phyloP scores from a whole-genome alignment of 257 asterid genomes.

The Forsythia suspensa region DNA sequence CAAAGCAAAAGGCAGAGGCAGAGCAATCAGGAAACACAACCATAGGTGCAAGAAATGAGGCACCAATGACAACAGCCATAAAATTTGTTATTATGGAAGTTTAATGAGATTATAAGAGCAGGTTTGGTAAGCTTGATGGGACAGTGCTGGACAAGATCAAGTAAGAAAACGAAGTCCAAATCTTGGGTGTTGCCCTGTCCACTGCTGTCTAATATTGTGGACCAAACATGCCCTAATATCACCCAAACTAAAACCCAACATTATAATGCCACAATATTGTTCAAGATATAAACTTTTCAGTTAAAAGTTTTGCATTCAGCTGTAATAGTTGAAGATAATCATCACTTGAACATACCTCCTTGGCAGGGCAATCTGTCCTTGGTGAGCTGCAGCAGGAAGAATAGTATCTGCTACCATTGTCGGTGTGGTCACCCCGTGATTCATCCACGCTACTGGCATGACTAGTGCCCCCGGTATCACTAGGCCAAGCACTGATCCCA shows the following conservation, averaged over 20 bases:
- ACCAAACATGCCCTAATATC: not conserved
- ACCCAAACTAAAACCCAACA: not conserved
- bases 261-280: not conserved
- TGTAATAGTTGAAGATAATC: not conserved
- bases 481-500: conserved; percentile 93
- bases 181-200: too few species aligned
- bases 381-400: conserved; percentile 98
- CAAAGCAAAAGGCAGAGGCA: not conserved
- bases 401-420: conserved; percentile 74
- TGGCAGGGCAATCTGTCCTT: conserved; percentile 71
- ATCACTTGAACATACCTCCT: conserved; percentile 58
- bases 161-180: not conserved
- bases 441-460: conserved; percentile 89
- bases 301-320: not conserved
- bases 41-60: not conserved
- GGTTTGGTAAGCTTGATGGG: not conserved
- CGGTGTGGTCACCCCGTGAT: conserved; percentile 75
- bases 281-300: not conserved
- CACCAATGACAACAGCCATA: not conserved
- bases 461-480: conserved; percentile 86
- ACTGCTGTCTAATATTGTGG: not conserved
- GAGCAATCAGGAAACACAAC: conserved; percentile 5
- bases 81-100: not conserved
- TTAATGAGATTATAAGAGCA: not conserved
- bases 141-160: not conserved